These are phyloP conservation scores for Fusarium haematococcum DNA, from an alignment of 2,329 filamentous ascomycete species.

Conservation along the genomic window DNA sequence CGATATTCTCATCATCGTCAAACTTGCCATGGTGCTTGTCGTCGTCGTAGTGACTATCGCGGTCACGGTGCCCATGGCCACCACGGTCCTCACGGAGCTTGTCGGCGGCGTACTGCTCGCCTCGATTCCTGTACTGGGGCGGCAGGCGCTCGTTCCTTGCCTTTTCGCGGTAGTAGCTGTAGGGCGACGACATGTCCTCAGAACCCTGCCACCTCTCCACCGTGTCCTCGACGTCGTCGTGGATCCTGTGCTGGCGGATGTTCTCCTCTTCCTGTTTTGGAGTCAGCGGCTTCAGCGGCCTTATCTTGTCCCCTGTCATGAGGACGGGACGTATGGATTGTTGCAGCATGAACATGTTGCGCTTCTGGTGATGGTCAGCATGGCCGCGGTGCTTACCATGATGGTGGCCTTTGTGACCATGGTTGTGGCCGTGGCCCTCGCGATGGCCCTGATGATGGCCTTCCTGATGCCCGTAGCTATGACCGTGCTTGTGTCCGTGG, in stretches of 20 bases:
- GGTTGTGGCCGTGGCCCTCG: background rate
- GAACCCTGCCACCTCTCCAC: background rate
- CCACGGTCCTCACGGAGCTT: no score
- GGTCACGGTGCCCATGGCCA: no score
- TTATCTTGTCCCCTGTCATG: background rate
- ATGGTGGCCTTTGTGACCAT: background rate
- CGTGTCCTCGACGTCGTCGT: background rate
- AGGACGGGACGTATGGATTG: background rate
- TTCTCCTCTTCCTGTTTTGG: background rate
- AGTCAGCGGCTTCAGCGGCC: background rate
- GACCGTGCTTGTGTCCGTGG: background rate
- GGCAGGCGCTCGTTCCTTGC: background rate
- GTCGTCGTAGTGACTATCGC: background rate
- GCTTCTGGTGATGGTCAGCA: background rate
- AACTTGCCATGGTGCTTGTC: background rate
- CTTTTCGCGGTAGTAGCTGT: background rate
- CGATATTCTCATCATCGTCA: background rate
- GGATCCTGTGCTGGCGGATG: background rate
- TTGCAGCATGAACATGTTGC: background rate
- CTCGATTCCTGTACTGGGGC: background rate
- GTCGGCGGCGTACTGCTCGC: no score
- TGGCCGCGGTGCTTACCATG: background rate
- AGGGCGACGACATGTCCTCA: background rate
- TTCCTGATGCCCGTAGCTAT: background rate
- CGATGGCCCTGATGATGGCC: background rate